These are phyloP conservation scores for Tardiomyces depauwii DNA, from an alignment of 1,139 yeast genomes.

Conservation along the genomic window DNA sequence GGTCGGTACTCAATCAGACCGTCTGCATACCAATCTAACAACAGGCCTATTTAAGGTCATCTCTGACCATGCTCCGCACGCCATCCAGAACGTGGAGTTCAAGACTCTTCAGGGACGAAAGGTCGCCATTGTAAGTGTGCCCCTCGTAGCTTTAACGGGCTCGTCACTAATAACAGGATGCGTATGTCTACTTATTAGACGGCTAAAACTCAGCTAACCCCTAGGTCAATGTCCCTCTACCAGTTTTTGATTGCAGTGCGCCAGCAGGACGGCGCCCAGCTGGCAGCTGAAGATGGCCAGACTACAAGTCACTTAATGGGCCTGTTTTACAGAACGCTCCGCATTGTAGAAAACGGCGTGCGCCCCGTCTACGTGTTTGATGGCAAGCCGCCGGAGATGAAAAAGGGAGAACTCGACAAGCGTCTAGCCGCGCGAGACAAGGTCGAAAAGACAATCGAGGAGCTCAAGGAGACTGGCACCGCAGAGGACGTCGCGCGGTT, in stretches of 20 bases:
- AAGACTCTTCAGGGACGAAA: slow-evolving; percentile 85
- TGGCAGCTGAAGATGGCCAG: slow-evolving; percentile 80
- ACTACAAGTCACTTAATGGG: slow-evolving; percentile 94
- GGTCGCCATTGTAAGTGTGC: slow-evolving; percentile 56
- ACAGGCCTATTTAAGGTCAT: slow-evolving; percentile 65
- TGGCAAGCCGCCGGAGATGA: slow-evolving; percentile 88
- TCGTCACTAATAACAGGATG: slow-evolving; percentile 12
- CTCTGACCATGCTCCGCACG: slow-evolving; percentile 79
- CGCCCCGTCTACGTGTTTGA: slow-evolving; percentile 96
- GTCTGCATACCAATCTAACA: neutral
- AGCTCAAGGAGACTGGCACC: slow-evolving; percentile 68
- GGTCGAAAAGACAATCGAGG: slow-evolving; percentile 65
- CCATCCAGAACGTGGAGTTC: slow-evolving; percentile 69
- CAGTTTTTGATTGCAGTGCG: slow-evolving; percentile 93
- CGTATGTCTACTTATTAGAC: slow-evolving; percentile 10
- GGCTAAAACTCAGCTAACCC: no score
- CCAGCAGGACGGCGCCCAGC: slow-evolving; percentile 92
- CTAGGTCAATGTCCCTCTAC: slow-evolving; percentile 82
- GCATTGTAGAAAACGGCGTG: slow-evolving; percentile 83
- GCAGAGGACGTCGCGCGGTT: slow-evolving; percentile 63
- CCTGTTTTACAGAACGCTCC: slow-evolving; percentile 81
- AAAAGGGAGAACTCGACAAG: slow-evolving; percentile 87
- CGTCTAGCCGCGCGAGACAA: slow-evolving; percentile 73
- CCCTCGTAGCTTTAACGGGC: slow-evolving; percentile 8
- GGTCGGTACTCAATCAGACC: slow-evolving; percentile 32